Evolutionary conservation across 768 basidiomycete species (phyloP).

Genomic region (Leccinum uliginosum): DNA sequence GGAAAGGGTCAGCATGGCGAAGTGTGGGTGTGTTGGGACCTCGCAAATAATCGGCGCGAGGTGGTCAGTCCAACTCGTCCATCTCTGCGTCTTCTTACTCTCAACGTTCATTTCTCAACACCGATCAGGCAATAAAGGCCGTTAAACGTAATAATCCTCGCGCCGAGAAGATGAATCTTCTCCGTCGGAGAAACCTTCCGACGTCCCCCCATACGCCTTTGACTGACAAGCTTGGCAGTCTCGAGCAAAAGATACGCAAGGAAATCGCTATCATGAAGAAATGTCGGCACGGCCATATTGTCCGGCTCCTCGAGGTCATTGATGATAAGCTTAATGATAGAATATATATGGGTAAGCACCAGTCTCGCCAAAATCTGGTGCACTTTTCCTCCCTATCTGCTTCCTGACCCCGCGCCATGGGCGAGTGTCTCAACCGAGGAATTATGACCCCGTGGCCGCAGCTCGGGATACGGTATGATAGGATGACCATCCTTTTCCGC

Average conservation of each 20-base stretch:
- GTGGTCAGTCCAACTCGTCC: conserved; percentile 33
- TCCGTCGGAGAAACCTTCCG: conserved; percentile 45
- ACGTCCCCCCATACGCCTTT: conserved; percentile 47
- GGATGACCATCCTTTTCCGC: conserved; percentile 14
- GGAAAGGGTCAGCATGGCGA: conserved; percentile 90
- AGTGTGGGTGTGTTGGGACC: conserved; percentile 71
- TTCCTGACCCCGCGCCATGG: conserved; percentile 24
- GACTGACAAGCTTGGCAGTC: conserved; percentile 64
- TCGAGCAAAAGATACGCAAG: conserved; percentile 80
- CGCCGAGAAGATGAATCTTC: conserved; percentile 56
- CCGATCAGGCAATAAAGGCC: conserved; percentile 69
- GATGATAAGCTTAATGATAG: conserved; percentile 85
- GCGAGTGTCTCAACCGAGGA: conserved; percentile 28
- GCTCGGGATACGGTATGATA: conserved; percentile 30
- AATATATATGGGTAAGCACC: conserved; percentile 88
- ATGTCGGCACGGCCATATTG: conserved; percentile 84
- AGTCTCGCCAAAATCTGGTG: conserved; percentile 11
- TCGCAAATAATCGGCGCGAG: conserved; percentile 44
- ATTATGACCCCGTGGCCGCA: conserved; percentile 31
- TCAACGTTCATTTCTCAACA: conserved; percentile 7
- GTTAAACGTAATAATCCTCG: conserved; percentile 70
- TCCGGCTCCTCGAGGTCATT: conserved; percentile 88
- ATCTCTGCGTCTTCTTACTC: conserved; percentile 2
- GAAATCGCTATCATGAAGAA: conserved; percentile 99
- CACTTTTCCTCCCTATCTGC: conserved; percentile 17